phyloP scores from a whole-genome alignment of 768 basidiomycete species.

The Lactifluus pinguis region DNA sequence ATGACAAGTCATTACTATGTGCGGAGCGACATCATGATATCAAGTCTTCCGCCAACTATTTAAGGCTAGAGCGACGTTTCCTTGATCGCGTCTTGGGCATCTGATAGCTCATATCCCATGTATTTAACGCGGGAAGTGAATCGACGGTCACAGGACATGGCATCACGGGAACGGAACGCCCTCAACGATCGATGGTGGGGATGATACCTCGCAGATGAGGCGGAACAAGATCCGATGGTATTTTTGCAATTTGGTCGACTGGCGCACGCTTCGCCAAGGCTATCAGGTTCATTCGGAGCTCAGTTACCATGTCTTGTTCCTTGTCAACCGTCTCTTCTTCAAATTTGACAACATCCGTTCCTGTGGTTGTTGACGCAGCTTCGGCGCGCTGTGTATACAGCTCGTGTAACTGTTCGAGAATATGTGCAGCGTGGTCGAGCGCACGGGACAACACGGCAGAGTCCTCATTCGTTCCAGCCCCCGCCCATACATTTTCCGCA shows the following conservation, averaged over 20 bases:
- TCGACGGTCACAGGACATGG: not conserved
- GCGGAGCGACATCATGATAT: not conserved
- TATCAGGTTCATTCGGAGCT: constrained; percentile 63
- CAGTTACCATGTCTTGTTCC: constrained; percentile 46
- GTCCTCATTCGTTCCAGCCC: constrained; percentile 27
- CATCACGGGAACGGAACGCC: not conserved
- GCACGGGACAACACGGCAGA: constrained; percentile 46
- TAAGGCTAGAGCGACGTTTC: not conserved
- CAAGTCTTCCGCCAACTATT: not conserved
- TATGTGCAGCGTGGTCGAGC: constrained; percentile 46
- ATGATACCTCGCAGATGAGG: constrained; percentile 17
- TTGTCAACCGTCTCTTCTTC: constrained; percentile 2
- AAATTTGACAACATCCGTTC: constrained; percentile 1
- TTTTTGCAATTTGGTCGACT: constrained; percentile 33
- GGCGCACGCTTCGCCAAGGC: constrained; percentile 74
- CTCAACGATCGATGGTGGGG: constrained; percentile 16
- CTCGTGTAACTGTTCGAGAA: constrained; percentile 40
- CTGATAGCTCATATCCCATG: not conserved
- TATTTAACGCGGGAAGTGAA: not conserved
- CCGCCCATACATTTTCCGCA: constrained; percentile 30
- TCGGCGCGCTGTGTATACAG: constrained; percentile 28
- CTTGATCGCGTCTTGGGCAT: not conserved
- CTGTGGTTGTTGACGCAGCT: constrained; percentile 10
- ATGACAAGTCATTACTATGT: no score
- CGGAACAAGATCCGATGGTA: constrained; percentile 17